Evolutionary conservation across 305 asterid species (phyloP), one percentile per base, ranked within the genome.

Genomic region (Fraxinus ornus): DNA sequence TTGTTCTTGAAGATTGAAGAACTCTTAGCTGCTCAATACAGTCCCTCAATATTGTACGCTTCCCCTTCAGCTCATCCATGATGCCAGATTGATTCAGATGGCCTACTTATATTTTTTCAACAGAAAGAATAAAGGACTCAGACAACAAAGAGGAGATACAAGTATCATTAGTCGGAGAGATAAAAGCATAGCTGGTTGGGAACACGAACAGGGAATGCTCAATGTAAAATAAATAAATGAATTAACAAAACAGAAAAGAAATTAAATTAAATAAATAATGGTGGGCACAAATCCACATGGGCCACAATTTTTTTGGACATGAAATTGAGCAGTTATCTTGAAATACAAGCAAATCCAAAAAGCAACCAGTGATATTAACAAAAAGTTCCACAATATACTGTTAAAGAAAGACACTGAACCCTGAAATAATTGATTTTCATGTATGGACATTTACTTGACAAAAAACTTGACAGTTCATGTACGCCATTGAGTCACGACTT

Each of bases 51-150:
- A 89, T 82, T 10, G 87, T 80, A 70, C 88, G 88, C 83, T 93
- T 94, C 89, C 90, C 96, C 94, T 92, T 91, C 75, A 95, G 89
- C 83, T 92, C 97, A 71, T 91, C 93, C 26, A 87, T 73, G 19
- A 78, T 62, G 80, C 86, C 86, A 78, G 91, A 52, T 78, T 83
- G 86, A 70, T 87, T 89, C 70, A 81, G 75, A 82, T 84, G 87
- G 32, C 89, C 92, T 87, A 75, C 37, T 60, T 21, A 80, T 36
- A 36, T 36, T 36, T 36, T 75, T 77, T 62, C 79, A 77, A 68
- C 28, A 44, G 22, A 39, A 19, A 70, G 33, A 21, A 49, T 35
- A 22, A 36, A 10, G 13, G 72, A 3, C 9, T 79, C 74, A 64
- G 6, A 44, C 32, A 10, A 33, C 80, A 0, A 44, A 39, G 52